Evolutionary conservation across 2,329 filamentous ascomycete species (phyloP), one percentile per base, ranked within the genome.

Genomic region (Zasmidium cellare): DNA sequence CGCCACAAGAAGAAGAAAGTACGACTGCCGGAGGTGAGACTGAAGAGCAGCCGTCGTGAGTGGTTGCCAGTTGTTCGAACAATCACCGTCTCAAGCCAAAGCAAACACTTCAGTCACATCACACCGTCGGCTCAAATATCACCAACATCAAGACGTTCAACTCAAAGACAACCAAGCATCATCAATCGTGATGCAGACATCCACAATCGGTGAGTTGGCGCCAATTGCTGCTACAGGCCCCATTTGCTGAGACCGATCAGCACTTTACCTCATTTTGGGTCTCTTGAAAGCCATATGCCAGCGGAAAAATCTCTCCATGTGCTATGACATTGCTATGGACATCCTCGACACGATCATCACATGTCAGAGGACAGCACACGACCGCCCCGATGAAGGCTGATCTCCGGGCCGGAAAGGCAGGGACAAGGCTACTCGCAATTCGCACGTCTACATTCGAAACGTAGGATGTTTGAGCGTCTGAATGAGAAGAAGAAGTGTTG

Each of bases 21-120:
- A 46, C 53, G 20, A 38, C 24, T 51, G 53, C 46, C 20, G 46
- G 46, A 20, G 28, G 47, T 19, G 47, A 49, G 47, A 25, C 47
- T 25, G 20, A 24, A 18, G 35, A 41, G n/a, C 35, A 41, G 7
- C 35, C 35, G 6, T 14, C 35, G 16, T 41, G 35, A 41, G 35
- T n/a, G 16, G 6, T 41, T 41, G 35, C 35, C 35, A 41, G n/a
- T n/a, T n/a, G n/a, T n/a, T n/a, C n/a, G n/a, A n/a, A n/a, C n/a
- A n/a, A n/a, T n/a, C n/a, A n/a, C 7, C 35, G 35, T 28, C 25
- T 5, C 25, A 28, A 28, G 25, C 6, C 25, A 11, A 9, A 3
- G 35, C 28, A 31, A 31, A 31, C 28, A 31, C 7, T 14, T 7
- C 28, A 31, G n/a, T 14, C 28, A 7, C 28, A 31, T 31, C 7